phyloP scores from a whole-genome alignment of 176 grass and related monocot species.

The Aegilops bicornis region DNA sequence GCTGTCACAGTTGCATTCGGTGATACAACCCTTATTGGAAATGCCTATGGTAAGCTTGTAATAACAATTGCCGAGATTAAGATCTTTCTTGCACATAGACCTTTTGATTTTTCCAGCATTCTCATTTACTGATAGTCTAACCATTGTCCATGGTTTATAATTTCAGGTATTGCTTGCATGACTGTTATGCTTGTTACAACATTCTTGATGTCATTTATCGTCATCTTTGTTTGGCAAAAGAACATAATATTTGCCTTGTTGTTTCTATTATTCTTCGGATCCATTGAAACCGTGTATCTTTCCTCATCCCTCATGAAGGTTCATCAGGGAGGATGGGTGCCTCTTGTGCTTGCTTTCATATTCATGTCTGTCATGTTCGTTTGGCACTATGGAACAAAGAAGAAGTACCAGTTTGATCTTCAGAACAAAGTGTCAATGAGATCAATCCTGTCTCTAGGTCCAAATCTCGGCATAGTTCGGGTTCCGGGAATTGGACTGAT shows the following conservation, averaged over 20 bases:
- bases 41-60: constrained; percentile 73
- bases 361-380: constrained; percentile 96
- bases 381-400: constrained; percentile 83
- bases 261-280: constrained; percentile 90
- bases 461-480: constrained; percentile 91
- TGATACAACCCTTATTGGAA: constrained; percentile 89
- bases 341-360: constrained; percentile 75
- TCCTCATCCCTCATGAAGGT: constrained; percentile 94
- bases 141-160: constrained; percentile 10
- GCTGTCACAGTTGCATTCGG: constrained; percentile 79
- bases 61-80: neutral
- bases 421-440: constrained; percentile 99
- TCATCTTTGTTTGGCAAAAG: constrained; percentile 93
- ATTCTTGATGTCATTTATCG: constrained; percentile 78
- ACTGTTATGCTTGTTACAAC: constrained; percentile 96
- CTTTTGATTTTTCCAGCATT: constrained; percentile 19
- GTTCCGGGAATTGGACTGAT: constrained; percentile 96
- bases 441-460: constrained; percentile 83
- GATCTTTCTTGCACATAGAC: constrained; percentile 5
- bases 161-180: constrained; percentile 94
- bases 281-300: constrained; percentile 77
- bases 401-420: constrained; percentile 83
- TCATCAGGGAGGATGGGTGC: constrained; percentile 90
- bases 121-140: constrained; percentile 30
- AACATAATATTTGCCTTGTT: constrained; percentile 53